Percentiles rank a stretch among this genome's conserved stretches.
These are phyloP conservation scores for Zygotorulaspora mrakii DNA, from an alignment of 1,139 yeast genomes.

Conservation along the genomic window DNA sequence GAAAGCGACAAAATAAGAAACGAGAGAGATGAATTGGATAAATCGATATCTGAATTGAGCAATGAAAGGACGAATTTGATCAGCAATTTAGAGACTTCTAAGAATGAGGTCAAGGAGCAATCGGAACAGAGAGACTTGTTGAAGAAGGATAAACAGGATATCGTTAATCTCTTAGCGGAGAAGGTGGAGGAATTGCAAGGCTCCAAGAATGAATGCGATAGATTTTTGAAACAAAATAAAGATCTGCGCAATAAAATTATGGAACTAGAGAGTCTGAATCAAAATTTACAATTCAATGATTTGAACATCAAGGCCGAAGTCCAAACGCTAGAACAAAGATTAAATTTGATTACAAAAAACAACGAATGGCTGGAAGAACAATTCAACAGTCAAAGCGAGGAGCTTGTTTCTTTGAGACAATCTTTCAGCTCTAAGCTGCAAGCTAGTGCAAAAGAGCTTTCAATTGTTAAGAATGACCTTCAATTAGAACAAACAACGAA, in stretches of 20 bases:
- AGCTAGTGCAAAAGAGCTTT: slow-evolving; percentile 25
- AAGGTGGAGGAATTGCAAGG: slow-evolving; percentile 14
- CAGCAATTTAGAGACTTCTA: slow-evolving; percentile 40
- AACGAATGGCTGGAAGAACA: slow-evolving; percentile 25
- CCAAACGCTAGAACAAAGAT: slow-evolving; percentile 41
- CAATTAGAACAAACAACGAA: slow-evolving; percentile 18
- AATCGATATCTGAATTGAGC: slow-evolving; percentile 32
- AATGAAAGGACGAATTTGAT: slow-evolving; percentile 35
- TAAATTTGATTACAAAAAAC: slow-evolving; percentile 35
- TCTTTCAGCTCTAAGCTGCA: slow-evolving; percentile 42
- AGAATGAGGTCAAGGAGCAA: slow-evolving; percentile 50
- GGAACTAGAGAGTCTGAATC: slow-evolving; percentile 38
- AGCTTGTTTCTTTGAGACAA: slow-evolving; percentile 39
- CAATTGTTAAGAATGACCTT: slow-evolving; percentile 15
- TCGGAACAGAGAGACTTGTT: slow-evolving; percentile 47
- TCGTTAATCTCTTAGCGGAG: slow-evolving; percentile 35
- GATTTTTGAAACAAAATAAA: slow-evolving; percentile 10
- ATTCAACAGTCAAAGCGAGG: slow-evolving; percentile 31
- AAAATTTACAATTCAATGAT: slow-evolving; percentile 37
- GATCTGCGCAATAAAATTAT: slow-evolving; percentile 9
- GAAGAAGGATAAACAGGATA: slow-evolving; percentile 33
- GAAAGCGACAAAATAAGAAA: slow-evolving; percentile 45
- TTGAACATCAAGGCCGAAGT: slow-evolving; percentile 39
- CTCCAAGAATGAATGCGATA: slow-evolving; percentile 9
- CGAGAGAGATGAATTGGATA: slow-evolving; percentile 34